Conservation (phyloP, 2,329 filamentous ascomycete genomes). For the Curvularia eragrostidis region DNA sequence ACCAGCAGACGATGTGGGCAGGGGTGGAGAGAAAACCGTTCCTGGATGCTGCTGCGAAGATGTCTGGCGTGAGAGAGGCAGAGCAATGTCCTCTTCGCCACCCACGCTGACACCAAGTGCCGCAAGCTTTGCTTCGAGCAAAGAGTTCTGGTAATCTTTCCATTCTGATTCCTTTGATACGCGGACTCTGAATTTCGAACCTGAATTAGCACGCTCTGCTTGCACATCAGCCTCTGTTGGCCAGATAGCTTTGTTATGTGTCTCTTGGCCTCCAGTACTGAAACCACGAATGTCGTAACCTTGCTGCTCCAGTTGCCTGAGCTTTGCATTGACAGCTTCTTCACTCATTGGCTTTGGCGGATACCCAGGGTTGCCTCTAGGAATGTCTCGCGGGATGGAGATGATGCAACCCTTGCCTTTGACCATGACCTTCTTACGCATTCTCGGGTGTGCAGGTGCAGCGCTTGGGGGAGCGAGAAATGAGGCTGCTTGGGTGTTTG, state of each 20-base stretch:
- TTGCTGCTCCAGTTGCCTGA: slow-evolving; percentile 70
- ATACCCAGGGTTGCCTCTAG: slow-evolving; percentile 51
- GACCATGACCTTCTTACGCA: slow-evolving; percentile 55
- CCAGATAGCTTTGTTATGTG: slow-evolving; percentile 73
- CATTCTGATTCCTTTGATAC: slow-evolving; percentile 75
- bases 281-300: slow-evolving; percentile 75
- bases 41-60: slow-evolving; percentile 77
- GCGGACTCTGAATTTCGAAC: slow-evolving; percentile 63
- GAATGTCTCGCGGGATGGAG: slow-evolving; percentile 53
- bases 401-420: slow-evolving; percentile 56
- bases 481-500: slow-evolving; percentile 16
- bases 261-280: slow-evolving; percentile 51
- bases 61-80: slow-evolving; percentile 72
- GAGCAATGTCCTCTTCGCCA: slow-evolving; percentile 68
- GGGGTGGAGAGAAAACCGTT: slow-evolving; percentile 81
- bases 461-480: slow-evolving; percentile 28
- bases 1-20: slow-evolving; percentile 78
- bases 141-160: slow-evolving; percentile 79
- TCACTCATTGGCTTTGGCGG: slow-evolving; percentile 54
- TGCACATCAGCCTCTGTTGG: slow-evolving; percentile 67
- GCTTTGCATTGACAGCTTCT: slow-evolving; percentile 66
- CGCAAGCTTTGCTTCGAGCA: slow-evolving; percentile 90
- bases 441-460: slow-evolving; percentile 35
- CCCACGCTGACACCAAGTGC: slow-evolving; percentile 86
- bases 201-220: slow-evolving; percentile 60